Percentiles rank a stretch among this genome's conserved stretches.
Evolutionary conservation across 306 rosid species (phyloP).

Genomic region (Abrus pulchellus): DNA sequence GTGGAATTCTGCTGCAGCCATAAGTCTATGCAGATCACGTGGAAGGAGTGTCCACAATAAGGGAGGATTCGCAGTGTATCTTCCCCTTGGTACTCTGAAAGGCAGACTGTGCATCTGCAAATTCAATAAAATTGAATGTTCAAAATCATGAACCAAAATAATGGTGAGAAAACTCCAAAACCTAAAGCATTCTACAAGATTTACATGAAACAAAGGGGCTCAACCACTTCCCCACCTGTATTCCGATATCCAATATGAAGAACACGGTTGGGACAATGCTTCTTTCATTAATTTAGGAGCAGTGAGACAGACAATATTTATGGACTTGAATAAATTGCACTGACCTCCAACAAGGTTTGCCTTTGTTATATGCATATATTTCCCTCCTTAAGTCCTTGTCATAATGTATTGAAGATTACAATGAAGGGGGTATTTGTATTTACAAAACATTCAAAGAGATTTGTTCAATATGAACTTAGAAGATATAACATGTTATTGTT

Average conservation of each 20-base stretch:
- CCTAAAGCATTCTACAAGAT: conserved; percentile 23
- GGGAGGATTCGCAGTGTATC: conserved; percentile 91
- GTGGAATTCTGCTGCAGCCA: conserved; percentile 95
- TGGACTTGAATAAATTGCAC: conserved; percentile 15
- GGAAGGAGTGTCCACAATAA: conserved; percentile 88
- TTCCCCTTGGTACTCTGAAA: conserved; percentile 76
- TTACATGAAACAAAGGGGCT: conserved; percentile 1
- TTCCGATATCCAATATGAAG: conserved; percentile 18
- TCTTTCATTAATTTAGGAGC: not conserved
- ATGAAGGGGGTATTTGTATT: not conserved
- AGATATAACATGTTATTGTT: too few relatives aligned
- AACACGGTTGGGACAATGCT: conserved; percentile 19
- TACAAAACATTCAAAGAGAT: not conserved
- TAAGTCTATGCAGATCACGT: conserved; percentile 84
- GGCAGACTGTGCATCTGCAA: conserved; percentile 87
- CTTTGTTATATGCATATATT: not conserved
- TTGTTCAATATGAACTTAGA: not conserved
- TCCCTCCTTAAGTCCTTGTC: not conserved
- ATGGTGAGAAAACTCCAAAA: conserved; percentile 27
- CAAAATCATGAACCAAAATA: conserved; percentile 31
- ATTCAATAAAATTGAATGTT: conserved; percentile 44
- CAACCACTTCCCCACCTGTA: not conserved
- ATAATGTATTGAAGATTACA: conserved; percentile 7
- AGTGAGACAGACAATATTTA: not conserved
- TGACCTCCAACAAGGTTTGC: not conserved